phyloP scores from a whole-genome alignment of 495 filamentous ascomycete genomes.

The Talaromyces nanjingensis region DNA sequence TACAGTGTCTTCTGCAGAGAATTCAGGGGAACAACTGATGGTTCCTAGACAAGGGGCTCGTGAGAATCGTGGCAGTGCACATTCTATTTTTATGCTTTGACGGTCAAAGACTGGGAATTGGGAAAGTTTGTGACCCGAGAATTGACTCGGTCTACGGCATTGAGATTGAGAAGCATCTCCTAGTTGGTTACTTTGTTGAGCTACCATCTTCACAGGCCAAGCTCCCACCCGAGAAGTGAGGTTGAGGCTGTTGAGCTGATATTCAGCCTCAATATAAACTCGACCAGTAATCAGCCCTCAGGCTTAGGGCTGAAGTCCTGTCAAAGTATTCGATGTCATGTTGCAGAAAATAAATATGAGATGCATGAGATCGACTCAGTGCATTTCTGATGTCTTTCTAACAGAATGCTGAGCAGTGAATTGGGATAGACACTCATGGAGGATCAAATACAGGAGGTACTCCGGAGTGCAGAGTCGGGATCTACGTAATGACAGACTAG shows the following conservation, averaged over 20 bases:
- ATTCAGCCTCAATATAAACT: not conserved
- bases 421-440: no score
- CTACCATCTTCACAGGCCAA: not conserved
- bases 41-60: not conserved
- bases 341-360: not conserved
- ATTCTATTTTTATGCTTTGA: constrained; percentile 5
- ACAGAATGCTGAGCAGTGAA: no score
- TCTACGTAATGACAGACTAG: not conserved
- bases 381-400: not conserved
- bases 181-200: not conserved
- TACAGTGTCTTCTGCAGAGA: not conserved
- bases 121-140: not conserved
- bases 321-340: not conserved
- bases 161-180: not conserved
- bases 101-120: not conserved
- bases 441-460: no score
- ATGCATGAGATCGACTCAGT: not conserved
- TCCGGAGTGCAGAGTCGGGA: not conserved
- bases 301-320: not conserved
- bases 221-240: not conserved
- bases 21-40: not conserved
- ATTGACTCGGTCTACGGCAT: not conserved
- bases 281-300: not conserved
- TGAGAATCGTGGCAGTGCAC: constrained; percentile 2
- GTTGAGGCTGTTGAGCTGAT: not conserved